Percentiles rank a stretch among this genome's conserved stretches.
Evolutionary conservation across 352 stramenopile genomes (phyloP).

Genomic region (Phytophthora ohioensis): DNA sequence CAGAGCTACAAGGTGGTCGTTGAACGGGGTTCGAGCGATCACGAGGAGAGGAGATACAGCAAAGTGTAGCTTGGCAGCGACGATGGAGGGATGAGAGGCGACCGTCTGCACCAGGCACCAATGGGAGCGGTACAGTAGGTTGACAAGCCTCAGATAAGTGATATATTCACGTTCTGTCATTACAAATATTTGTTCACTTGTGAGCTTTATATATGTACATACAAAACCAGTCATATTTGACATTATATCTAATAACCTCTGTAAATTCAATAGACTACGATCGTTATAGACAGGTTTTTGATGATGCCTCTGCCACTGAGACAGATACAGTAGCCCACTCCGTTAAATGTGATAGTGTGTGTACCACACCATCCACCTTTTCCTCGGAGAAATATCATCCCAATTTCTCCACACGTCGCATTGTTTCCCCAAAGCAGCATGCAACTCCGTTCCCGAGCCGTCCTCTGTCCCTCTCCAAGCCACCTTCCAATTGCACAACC

Average conservation of each 20-base stretch:
- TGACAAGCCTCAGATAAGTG: background rate
- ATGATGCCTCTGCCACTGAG: conserved; percentile 20
- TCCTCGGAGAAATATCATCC: conserved; percentile 18
- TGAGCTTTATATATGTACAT: background rate
- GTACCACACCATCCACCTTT: conserved; percentile 4
- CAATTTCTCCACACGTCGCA: conserved; percentile 5
- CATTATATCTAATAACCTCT: background rate
- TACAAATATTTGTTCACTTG: too few species aligned
- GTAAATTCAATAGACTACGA: background rate
- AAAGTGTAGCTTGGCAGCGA: background rate
- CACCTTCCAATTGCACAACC: background rate
- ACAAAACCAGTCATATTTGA: background rate
- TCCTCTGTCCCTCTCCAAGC: background rate
- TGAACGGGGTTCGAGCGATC: background rate
- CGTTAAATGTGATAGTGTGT: conserved; percentile 9
- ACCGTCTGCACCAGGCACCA: conserved; percentile 5
- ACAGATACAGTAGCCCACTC: conserved; percentile 10
- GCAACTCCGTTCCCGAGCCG: conserved; percentile 29
- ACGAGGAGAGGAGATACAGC: background rate
- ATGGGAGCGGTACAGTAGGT: background rate
- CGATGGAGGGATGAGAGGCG: conserved; percentile 28
- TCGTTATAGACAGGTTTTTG: background rate
- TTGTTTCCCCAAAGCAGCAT: conserved; percentile 3
- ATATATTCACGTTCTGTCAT: too few species aligned
- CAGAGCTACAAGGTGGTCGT: conserved; percentile 2